Conservation (phyloP, 177 flowering plant species). For the Telopea speciosissima region DNA sequence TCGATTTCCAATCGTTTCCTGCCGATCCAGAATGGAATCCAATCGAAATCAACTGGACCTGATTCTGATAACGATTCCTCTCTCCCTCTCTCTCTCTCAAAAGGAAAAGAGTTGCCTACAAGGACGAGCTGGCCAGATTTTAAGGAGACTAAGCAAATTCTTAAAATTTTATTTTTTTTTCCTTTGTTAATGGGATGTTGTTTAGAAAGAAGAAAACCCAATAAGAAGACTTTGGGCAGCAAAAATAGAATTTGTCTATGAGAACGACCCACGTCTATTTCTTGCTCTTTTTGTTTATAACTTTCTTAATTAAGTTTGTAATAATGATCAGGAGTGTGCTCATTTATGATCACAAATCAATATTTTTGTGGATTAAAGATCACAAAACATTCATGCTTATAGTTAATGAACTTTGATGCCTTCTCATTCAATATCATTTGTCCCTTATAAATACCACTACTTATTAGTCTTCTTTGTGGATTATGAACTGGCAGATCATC, state of each 20-base stretch:
- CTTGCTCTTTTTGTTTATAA: slow-evolving; percentile 2
- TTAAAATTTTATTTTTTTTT: background rate
- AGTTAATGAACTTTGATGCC: slow-evolving; percentile 12
- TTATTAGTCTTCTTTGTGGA: slow-evolving; percentile 14
- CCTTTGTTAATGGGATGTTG: too few relatives aligned
- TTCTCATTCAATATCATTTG: slow-evolving; percentile 28
- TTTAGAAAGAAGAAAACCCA: background rate
- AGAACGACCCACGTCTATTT: slow-evolving; percentile 21
- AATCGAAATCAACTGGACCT: too few relatives aligned
- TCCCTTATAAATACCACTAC: slow-evolving; percentile 10
- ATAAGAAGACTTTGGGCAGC: background rate
- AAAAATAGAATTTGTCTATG: slow-evolving; percentile 5
- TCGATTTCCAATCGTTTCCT: too few relatives aligned
- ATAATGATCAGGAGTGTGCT: background rate
- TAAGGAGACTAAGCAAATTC: slow-evolving; percentile 18
- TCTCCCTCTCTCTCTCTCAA: background rate
- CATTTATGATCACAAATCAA: background rate
- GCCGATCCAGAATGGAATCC: too few relatives aligned
- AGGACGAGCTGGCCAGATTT: slow-evolving; percentile 32
- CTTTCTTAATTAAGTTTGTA: background rate
- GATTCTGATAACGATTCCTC: too few relatives aligned
- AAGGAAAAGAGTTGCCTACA: slow-evolving; percentile 17
- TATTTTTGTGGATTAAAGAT: background rate
- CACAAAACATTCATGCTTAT: slow-evolving; percentile 14
- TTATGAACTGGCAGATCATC: slow-evolving; percentile 39